Evolutionary conservation across 2,329 filamentous ascomycete species (phyloP).

Genomic region (Cryoendolithus antarcticus): DNA sequence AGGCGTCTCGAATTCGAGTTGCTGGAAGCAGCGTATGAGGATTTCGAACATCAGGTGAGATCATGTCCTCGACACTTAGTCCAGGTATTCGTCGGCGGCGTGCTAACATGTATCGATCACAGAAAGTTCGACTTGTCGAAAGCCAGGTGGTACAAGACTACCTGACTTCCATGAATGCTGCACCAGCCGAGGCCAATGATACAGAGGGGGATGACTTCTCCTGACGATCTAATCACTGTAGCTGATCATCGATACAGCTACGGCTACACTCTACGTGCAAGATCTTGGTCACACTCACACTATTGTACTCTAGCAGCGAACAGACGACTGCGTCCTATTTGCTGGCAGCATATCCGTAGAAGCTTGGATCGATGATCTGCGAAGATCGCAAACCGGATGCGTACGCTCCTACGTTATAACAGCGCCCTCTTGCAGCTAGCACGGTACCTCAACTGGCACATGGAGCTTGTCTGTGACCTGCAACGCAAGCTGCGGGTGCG

Average conservation of each 20-base stretch:
- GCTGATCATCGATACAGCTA: no score
- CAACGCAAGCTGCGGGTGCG: no score
- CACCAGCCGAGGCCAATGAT: slow-evolving; percentile 6
- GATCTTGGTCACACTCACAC: slow-evolving; percentile 3
- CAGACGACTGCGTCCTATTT: no score
- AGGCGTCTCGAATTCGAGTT: slow-evolving; percentile 53
- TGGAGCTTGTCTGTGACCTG: no score
- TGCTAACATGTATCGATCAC: background rate
- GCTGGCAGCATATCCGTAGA: no score
- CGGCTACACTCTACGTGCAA: background rate
- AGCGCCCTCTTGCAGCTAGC: no score
- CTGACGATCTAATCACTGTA: slow-evolving; percentile 4
- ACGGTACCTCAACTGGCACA: no score
- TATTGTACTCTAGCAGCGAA: slow-evolving; percentile 1
- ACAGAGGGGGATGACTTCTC: slow-evolving; percentile 15
- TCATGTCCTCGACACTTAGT: no score
- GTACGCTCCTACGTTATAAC: no score
- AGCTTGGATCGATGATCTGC: no score
- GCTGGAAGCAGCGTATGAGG: slow-evolving; percentile 46
- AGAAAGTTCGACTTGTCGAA: slow-evolving; percentile 23
- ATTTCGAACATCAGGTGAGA: slow-evolving; percentile 41
- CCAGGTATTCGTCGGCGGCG: no score
- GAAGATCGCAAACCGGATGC: no score
- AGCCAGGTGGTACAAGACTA: slow-evolving; percentile 19
- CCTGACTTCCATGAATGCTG: slow-evolving; percentile 12